Conservation (phyloP, 768 basidiomycete species). For the Termitomyces sp. region DNA sequence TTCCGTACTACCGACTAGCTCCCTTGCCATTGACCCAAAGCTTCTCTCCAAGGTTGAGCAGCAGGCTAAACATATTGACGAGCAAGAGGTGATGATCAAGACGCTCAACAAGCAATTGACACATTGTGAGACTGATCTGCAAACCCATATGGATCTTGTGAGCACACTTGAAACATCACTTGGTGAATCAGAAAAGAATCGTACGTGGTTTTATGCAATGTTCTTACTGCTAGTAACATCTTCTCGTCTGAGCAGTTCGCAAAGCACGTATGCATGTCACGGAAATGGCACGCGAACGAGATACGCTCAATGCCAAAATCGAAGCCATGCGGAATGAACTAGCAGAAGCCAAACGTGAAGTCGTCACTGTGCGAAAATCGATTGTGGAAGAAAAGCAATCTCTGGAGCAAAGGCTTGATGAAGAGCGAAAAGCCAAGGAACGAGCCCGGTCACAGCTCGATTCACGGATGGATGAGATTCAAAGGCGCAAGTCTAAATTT, state of each 20-base stretch:
- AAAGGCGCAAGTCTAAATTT: constrained; percentile 87
- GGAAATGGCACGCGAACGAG: constrained; percentile 83
- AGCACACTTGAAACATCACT: constrained; percentile 78
- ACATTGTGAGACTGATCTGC: constrained; percentile 90
- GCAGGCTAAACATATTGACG: constrained; percentile 69
- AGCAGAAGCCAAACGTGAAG: constrained; percentile 73
- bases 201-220: constrained; percentile 41
- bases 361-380: constrained; percentile 68
- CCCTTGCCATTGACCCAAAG: constrained; percentile 48
- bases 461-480: constrained; percentile 79
- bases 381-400: constrained; percentile 88
- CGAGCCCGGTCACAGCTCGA: constrained; percentile 84
- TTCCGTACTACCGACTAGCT: constrained; percentile 41
- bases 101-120: constrained; percentile 89
- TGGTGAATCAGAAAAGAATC: constrained; percentile 88
- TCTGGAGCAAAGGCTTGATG: constrained; percentile 74
- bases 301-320: constrained; percentile 60
- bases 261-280: constrained; percentile 93
- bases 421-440: constrained; percentile 87
- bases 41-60: constrained; percentile 56
- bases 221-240: constrained; percentile 3
- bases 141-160: constrained; percentile 89
- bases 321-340: constrained; percentile 69
- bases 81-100: constrained; percentile 89
- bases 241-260: constrained; percentile 48